Conservation (phyloP, 768 basidiomycete genomes). For the Lentinula raphanica region DNA sequence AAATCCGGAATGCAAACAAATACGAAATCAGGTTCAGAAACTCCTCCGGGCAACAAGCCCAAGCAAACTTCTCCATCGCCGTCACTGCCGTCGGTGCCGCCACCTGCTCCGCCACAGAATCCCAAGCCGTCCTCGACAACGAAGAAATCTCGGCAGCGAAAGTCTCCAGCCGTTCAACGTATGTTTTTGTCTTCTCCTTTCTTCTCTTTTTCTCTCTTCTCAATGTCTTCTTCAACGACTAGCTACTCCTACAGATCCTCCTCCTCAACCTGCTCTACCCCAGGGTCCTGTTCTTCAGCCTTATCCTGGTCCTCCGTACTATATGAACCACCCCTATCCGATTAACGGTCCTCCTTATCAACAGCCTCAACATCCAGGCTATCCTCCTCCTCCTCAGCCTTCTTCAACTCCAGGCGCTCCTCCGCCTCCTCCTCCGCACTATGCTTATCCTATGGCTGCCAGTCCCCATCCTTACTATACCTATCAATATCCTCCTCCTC, state of each 20-base stretch:
- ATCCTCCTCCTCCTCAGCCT: constrained; percentile 27
- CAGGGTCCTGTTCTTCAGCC: constrained; percentile 43
- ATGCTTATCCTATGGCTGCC: constrained; percentile 55
- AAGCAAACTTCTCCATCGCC: constrained; percentile 19
- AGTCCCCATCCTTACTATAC: constrained; percentile 47
- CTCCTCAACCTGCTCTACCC: constrained; percentile 26
- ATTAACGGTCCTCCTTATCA: constrained; percentile 51
- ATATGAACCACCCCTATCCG: constrained; percentile 66
- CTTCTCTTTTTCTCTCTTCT: background rate
- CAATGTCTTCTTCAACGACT: background rate
- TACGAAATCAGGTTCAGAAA: constrained; percentile 34
- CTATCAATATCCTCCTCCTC: constrained; percentile 60
- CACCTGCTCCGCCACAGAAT: constrained; percentile 34
- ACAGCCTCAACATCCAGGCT: constrained; percentile 16
- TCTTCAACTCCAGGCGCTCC: constrained; percentile 36
- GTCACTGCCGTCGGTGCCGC: constrained; percentile 33
- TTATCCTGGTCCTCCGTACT: constrained; percentile 47
- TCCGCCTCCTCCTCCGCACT: constrained; percentile 39
- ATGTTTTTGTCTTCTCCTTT: constrained; percentile 8
- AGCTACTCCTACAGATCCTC: constrained; percentile 25
- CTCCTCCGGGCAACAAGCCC: constrained; percentile 41
- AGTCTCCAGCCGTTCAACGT: constrained; percentile 28
- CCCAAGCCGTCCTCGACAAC: constrained; percentile 39
- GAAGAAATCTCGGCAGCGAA: constrained; percentile 55
- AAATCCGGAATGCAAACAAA: constrained; percentile 14